Conservation (phyloP, 73 alveolate genomes). For the Tetrahymena elliotti region DNA sequence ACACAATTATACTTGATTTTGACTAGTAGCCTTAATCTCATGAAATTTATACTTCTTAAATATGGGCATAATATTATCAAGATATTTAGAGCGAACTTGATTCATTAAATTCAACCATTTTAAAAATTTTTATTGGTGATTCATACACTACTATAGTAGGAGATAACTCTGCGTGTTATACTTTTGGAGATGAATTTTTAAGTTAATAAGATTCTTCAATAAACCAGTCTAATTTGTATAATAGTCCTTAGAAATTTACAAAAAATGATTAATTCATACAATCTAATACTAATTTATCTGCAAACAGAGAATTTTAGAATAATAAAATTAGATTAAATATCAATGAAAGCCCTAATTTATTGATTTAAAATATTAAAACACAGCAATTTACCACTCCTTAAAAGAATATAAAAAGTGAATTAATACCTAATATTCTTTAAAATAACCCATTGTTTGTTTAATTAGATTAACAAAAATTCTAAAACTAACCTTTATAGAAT, state of each 20-base stretch:
- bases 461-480: neutral
- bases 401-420: neutral
- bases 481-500: neutral
- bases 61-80: neutral
- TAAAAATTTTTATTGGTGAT: neutral
- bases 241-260: neutral
- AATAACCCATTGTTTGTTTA: neutral
- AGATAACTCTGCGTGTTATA: neutral
- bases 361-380: neutral
- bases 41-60: neutral
- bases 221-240: too few relatives aligned
- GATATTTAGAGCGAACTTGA: neutral
- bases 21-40: neutral
- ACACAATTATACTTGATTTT: neutral
- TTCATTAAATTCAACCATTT: neutral
- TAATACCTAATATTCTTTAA: neutral
- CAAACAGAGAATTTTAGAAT: neutral
- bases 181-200: neutral
- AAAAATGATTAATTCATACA: too few relatives aligned
- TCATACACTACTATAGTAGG: neutral
- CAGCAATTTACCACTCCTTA: neutral
- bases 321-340: neutral
- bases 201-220: neutral
- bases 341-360: neutral
- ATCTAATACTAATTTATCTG: neutral